phyloP scores from a whole-genome alignment of 768 basidiomycete genomes.

The Leccinum broughii region DNA sequence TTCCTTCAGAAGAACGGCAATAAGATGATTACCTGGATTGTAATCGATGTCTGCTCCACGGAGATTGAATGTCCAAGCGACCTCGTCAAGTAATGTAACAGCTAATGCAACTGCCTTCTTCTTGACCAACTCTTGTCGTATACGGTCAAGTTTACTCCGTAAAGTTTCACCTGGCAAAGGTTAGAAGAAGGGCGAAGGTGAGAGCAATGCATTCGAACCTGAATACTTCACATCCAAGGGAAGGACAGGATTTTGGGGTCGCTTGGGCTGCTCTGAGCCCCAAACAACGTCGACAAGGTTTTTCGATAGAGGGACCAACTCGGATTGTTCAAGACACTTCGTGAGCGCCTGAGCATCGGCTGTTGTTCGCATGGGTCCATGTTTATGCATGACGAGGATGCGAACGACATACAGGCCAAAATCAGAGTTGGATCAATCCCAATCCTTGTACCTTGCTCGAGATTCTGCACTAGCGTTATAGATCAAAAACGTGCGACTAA shows the following conservation, averaged over 20 bases:
- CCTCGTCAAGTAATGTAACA: slow-evolving; percentile 89
- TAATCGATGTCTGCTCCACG: slow-evolving; percentile 79
- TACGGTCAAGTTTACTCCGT: slow-evolving; percentile 61
- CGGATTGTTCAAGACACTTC: slow-evolving; percentile 59
- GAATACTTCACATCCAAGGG: slow-evolving; percentile 73
- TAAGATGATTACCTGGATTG: slow-evolving; percentile 42
- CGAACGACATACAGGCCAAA: slow-evolving; percentile 49
- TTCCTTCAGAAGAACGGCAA: neutral
- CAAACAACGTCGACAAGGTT: slow-evolving; percentile 86
- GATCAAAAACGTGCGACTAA: neutral
- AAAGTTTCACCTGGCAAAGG: slow-evolving; percentile 53
- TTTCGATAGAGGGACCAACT: slow-evolving; percentile 59
- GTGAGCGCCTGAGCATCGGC: slow-evolving; percentile 66
- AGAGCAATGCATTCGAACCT: slow-evolving; percentile 39
- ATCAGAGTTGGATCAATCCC: slow-evolving; percentile 85
- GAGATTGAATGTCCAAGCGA: slow-evolving; percentile 93
- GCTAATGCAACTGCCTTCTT: slow-evolving; percentile 61
- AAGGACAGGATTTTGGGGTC: slow-evolving; percentile 69
- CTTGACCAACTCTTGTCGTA: slow-evolving; percentile 68
- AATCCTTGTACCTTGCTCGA: slow-evolving; percentile 61
- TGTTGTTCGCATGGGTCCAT: slow-evolving; percentile 24
- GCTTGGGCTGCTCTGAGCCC: slow-evolving; percentile 61
- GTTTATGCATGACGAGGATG: slow-evolving; percentile 14
- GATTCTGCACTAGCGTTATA: slow-evolving; percentile 43
- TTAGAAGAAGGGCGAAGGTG: neutral